Conservation (phyloP, 805 yeast species). For the Wickerhamomyces pijperi region DNA sequence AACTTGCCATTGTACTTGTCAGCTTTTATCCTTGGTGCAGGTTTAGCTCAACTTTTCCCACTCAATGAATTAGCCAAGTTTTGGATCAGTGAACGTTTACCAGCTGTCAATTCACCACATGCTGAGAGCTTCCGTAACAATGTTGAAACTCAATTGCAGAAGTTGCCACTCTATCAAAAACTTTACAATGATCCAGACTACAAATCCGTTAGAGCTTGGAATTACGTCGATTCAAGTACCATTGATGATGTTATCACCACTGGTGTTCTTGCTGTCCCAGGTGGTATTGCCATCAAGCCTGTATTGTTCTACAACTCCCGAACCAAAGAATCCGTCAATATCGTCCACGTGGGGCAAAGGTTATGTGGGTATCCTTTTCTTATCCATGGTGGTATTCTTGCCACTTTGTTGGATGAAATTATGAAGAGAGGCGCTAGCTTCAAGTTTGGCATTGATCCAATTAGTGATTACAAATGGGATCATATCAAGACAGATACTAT, state of each 20-base stretch:
- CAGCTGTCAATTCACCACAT: conserved; percentile 16
- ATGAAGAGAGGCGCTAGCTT: conserved; percentile 44
- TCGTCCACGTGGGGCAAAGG: conserved; percentile 68
- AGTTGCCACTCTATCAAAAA: conserved; percentile 39
- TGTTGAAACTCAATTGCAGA: conserved; percentile 36
- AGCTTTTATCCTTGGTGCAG: conserved; percentile 23
- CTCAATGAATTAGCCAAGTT: conserved; percentile 22
- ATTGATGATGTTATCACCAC: conserved; percentile 26
- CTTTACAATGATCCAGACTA: conserved; percentile 28
- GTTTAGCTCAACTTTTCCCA: conserved; percentile 23
- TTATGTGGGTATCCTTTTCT: conserved; percentile 82
- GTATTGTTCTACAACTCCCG: conserved; percentile 49
- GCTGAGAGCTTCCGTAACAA: conserved; percentile 18
- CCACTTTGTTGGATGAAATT: conserved; percentile 70
- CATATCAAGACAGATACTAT: conserved; percentile 35
- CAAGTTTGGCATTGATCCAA: conserved; percentile 19
- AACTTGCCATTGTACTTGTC: conserved; percentile 9
- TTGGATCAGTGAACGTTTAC: conserved; percentile 13
- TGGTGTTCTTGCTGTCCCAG: conserved; percentile 56
- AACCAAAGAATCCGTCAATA: conserved; percentile 44
- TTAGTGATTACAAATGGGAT: conserved; percentile 27
- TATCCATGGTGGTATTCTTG: conserved; percentile 82
- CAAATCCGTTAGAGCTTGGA: conserved; percentile 29
- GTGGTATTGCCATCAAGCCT: conserved; percentile 72
- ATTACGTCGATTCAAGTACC: conserved; percentile 32